Evolutionary conservation across 768 basidiomycete genomes (phyloP), one percentile per base, ranked within the genome.

Genomic region (Russula dissimulans): DNA sequence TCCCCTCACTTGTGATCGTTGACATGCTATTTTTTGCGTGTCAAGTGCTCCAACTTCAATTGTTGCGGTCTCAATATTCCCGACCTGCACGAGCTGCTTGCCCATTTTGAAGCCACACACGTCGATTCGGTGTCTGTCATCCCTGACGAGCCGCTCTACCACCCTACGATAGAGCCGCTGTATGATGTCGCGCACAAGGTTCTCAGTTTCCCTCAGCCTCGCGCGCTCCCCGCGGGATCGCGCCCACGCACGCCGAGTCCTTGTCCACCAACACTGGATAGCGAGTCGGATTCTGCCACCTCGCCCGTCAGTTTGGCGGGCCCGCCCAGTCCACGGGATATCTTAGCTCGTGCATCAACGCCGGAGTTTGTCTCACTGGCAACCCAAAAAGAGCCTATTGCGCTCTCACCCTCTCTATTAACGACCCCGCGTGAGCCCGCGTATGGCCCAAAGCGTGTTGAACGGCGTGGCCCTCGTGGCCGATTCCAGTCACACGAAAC

Each of bases 41-140:
- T 26, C 22, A 26, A 76, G 74, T 77, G 76, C 60, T 71, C 72
- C 42, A 70, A 81, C 70, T 81, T 78, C 66, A 73, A 72, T 36
- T 81, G 81, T 64, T 81, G 81, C 64, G 77, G 75, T 44, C 69
- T 74, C 46, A 67, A 71, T 22, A 75, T 80, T 34, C 65, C 74
- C 5, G 77, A 79, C 69, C 70, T 81, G 42, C 81, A 81, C 65
- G 75, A 74, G 42, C 73, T 81, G 18, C 71, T 82, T 54, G 77
- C 78, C 63, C 82, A 82, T 61, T 78, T 79, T 52, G 80, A 81
- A 62, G 74, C 75, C 64, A 63, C 69, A 7, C 76, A 75, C 57
- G 77, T 75, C 47, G 69, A 74, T 43, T 65, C 59, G 5, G 53
- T 54, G 22, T 54, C 59, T 9, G 22, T 58, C 39, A 17, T 60